These are phyloP conservation scores for Albizia julibrissin DNA, from an alignment of 306 rosid species.

Conservation along the genomic window DNA sequence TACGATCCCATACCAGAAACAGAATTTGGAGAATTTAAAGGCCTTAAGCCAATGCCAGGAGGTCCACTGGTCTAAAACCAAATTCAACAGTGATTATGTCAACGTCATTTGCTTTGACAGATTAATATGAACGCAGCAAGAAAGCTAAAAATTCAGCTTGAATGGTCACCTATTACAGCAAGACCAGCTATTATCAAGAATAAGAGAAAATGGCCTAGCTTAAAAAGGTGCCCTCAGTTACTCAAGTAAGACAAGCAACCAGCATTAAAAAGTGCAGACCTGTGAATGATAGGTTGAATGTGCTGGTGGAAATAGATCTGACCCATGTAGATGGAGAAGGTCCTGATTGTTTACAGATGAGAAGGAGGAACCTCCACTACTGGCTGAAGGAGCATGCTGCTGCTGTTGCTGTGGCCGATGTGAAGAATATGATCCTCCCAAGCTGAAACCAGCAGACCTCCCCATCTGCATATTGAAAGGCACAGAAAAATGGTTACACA, in stretches of 20 bases:
- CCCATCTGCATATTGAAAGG: constrained; percentile 70
- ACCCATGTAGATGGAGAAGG: constrained; percentile 87
- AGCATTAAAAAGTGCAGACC: constrained; percentile 48
- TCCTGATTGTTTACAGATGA: constrained; percentile 90
- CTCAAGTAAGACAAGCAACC: not conserved
- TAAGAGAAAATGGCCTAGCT: not conserved
- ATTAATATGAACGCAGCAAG: not conserved
- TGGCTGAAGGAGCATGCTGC: constrained; percentile 84
- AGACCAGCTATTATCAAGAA: not conserved
- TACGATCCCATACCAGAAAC: constrained; percentile 90
- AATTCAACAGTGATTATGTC: constrained; percentile 22
- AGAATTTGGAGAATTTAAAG: constrained; percentile 73
- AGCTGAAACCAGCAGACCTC: constrained; percentile 83
- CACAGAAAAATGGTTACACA: constrained; percentile 31
- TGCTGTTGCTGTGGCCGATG: constrained; percentile 88
- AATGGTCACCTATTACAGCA: not conserved
- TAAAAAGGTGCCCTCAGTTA: not conserved
- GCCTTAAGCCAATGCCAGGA: constrained; percentile 95
- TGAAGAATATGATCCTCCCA: constrained; percentile 79
- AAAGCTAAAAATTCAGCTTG: not conserved
- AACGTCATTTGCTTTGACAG: constrained; percentile 11
- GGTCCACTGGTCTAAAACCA: constrained; percentile 79
- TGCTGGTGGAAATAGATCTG: constrained; percentile 86
- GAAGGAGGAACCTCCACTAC: constrained; percentile 78
- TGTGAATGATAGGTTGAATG: constrained; percentile 91